A percentile compares a stretch with the other conserved stretches of the same genome.
Conservation (phyloP, 1,284 basidiomycete species). For the Cerioporus squamosus region DNA sequence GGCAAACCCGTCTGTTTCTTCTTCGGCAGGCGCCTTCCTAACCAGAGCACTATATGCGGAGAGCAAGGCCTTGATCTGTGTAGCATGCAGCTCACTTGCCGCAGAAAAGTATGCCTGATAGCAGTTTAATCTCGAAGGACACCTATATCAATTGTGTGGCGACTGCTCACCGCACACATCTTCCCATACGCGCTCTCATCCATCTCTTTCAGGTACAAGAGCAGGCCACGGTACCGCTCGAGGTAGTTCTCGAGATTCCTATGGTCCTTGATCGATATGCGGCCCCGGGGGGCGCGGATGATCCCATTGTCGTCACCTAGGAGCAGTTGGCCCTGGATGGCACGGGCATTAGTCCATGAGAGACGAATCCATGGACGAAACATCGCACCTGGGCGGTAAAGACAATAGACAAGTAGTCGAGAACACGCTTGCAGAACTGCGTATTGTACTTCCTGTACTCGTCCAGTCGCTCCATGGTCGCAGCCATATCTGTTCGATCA, state of each 20-base stretch:
- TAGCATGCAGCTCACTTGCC: constrained; percentile 78
- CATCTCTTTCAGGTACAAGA: constrained; percentile 96
- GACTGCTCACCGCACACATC: constrained; percentile 86
- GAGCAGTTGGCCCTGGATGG: constrained; percentile 62
- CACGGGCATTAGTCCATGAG: neutral
- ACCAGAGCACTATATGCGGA: constrained; percentile 62
- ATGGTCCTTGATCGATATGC: constrained; percentile 64
- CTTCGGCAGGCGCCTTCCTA: constrained; percentile 74
- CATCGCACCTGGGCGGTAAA: constrained; percentile 79
- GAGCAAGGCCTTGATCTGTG: constrained; percentile 81
- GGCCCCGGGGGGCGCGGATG: constrained; percentile 44
- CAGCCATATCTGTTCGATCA: constrained; percentile 78
- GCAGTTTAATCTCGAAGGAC: neutral
- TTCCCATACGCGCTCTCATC: constrained; percentile 85
- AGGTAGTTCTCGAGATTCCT: constrained; percentile 80
- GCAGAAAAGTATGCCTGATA: constrained; percentile 86
- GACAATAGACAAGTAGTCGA: constrained; percentile 90
- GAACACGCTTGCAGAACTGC: constrained; percentile 91
- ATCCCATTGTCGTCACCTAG: constrained; percentile 65
- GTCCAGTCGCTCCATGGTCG: constrained; percentile 88
- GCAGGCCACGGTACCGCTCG: constrained; percentile 86
- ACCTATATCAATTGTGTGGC: constrained; percentile 18
- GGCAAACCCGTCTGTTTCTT: constrained; percentile 69
- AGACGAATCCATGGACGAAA: too few relatives aligned
- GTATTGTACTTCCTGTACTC: constrained; percentile 88